Evolutionary conservation across 176 grass and related monocot genomes (phyloP).

Genomic region (Areca catechu): DNA sequence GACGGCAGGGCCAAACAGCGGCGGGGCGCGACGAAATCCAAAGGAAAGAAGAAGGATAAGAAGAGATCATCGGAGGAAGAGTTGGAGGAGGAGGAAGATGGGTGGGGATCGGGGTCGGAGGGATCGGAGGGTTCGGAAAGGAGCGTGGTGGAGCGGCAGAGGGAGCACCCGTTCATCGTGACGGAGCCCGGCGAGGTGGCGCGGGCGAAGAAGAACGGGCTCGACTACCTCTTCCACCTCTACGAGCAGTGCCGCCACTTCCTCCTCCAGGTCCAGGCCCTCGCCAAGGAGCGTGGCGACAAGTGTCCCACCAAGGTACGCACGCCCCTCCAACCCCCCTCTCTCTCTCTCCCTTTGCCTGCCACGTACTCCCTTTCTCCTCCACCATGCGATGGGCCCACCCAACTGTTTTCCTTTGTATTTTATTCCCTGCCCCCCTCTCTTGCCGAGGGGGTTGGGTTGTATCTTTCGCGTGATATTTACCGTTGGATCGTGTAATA

Average conservation of each 20-base stretch:
- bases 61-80: slow-evolving; percentile 29
- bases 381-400: neutral
- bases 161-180: slow-evolving; percentile 98
- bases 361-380: neutral
- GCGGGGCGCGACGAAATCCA: neutral
- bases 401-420: no score
- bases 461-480: no score
- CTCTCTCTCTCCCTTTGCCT: neutral
- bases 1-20: neutral
- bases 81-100: slow-evolving; percentile 17
- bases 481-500: no score
- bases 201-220: slow-evolving; percentile 94
- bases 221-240: slow-evolving; percentile 96
- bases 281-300: slow-evolving; percentile 68
- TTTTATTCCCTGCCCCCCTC: no score
- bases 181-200: slow-evolving; percentile 97
- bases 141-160: slow-evolving; percentile 35
- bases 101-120: slow-evolving; percentile 19
- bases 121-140: slow-evolving; percentile 50
- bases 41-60: neutral
- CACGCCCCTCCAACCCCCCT: no score
- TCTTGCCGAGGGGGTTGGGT: no score
- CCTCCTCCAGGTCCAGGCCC: slow-evolving; percentile 88
- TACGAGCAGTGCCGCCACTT: slow-evolving; percentile 98
- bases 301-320: slow-evolving; percentile 96